Percentiles rank a stretch among this genome's conserved stretches.
Evolutionary conservation across 139 green algal genomes (phyloP).

Genomic region (Volvox reticuliferus): DNA sequence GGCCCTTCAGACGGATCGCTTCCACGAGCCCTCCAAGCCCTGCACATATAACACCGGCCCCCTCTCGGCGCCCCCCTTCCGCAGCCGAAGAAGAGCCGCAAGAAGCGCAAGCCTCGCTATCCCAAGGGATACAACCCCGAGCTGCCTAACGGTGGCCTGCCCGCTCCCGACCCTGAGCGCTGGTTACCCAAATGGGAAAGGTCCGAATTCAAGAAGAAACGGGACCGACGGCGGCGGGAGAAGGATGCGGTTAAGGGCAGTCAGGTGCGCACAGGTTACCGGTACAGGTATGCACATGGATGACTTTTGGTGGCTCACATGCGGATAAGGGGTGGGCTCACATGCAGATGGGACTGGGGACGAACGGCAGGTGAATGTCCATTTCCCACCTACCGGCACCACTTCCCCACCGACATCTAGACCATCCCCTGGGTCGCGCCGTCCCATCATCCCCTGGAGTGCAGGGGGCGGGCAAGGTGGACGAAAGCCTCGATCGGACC

Average conservation of each 20-base stretch:
- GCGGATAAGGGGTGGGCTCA: too few relatives aligned
- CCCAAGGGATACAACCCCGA: conserved; percentile 92
- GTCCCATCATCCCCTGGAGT: background rate
- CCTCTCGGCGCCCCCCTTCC: background rate
- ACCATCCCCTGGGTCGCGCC: background rate
- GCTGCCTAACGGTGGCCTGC: conserved; percentile 80
- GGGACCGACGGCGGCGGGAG: conserved; percentile 46
- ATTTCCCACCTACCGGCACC: too few relatives aligned
- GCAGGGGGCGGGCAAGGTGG: conserved; percentile 81
- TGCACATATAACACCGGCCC: too few relatives aligned
- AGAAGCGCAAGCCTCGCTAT: conserved; percentile 74
- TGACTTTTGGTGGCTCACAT: too few relatives aligned
- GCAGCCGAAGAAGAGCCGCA: conserved; percentile 71
- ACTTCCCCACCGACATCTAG: background rate
- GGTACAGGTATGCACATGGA: too few relatives aligned
- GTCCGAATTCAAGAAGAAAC: conserved; percentile 81
- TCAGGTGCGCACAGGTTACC: conserved; percentile 64
- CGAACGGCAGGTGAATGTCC: too few relatives aligned
- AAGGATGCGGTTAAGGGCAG: conserved; percentile 80
- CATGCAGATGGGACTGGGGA: too few relatives aligned
- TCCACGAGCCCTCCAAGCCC: background rate
- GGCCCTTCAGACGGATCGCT: too few relatives aligned
- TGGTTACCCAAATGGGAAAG: conserved; percentile 97
- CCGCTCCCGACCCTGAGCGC: conserved; percentile 92
- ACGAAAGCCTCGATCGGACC: conserved; percentile 71